A percentile compares a stretch with the other conserved stretches of the same genome.
These are phyloP conservation scores for Skeletonema marinoi DNA, from an alignment of 108 stramenopile species.

Conservation along the genomic window DNA sequence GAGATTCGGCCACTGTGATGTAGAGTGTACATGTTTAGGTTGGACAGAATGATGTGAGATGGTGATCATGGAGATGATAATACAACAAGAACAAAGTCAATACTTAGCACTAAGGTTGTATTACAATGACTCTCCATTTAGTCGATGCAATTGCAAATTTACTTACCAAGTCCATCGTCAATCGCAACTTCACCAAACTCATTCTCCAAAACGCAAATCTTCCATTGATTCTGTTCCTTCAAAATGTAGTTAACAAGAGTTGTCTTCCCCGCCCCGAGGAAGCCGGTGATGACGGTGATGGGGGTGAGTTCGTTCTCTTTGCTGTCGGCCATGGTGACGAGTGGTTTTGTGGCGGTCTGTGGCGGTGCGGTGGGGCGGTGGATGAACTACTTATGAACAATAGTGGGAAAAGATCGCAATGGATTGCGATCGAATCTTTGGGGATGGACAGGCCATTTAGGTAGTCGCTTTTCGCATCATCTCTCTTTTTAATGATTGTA, in stretches of 20 bases:
- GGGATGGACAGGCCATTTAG: too few species aligned
- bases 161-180: conserved; percentile 92
- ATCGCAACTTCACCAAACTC: conserved; percentile 97
- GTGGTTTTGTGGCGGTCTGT: background rate
- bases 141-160: background rate
- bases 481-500: too few species aligned
- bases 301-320: conserved; percentile 69
- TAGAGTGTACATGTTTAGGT: background rate
- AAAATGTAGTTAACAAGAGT: conserved; percentile 98
- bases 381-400: too few species aligned
- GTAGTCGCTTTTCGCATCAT: background rate
- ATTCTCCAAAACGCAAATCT: conserved; percentile 98
- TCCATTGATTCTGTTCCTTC: conserved; percentile 95
- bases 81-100: too few species aligned
- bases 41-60: background rate
- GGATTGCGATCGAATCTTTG: too few species aligned
- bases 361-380: too few species aligned
- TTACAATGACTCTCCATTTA: too few species aligned
- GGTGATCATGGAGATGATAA: too few species aligned
- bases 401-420: background rate
- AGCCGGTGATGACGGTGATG: conserved; percentile 93
- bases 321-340: conserved; percentile 45
- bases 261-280: conserved; percentile 97
- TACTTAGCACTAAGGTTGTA: too few species aligned
- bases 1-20: conserved; percentile 77